phyloP scores from a whole-genome alignment of 2,329 filamentous ascomycete species.

The Fusarium chuoi region DNA sequence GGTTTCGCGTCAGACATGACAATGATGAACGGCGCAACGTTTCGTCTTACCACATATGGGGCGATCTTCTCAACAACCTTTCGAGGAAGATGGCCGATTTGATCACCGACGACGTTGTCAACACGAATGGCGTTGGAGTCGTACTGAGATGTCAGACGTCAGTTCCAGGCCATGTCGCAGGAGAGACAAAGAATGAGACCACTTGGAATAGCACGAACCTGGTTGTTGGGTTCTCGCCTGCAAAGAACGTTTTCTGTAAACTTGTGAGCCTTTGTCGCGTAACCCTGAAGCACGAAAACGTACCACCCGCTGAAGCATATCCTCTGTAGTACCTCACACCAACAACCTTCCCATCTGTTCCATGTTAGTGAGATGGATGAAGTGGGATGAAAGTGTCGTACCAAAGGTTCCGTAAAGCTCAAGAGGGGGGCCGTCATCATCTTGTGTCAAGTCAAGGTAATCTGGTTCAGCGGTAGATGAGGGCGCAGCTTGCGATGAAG shows the following conservation, averaged over 20 bases:
- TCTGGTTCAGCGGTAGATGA: slow-evolving; percentile 50
- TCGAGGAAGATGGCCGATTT: slow-evolving; percentile 83
- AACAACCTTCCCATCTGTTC: slow-evolving; percentile 59
- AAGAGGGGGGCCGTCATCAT: slow-evolving; percentile 51
- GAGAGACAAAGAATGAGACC: slow-evolving; percentile 12
- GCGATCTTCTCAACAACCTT: slow-evolving; percentile 76
- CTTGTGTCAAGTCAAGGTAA: slow-evolving; percentile 56
- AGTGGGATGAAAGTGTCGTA: slow-evolving; percentile 38
- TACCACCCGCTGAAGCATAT: slow-evolving; percentile 66
- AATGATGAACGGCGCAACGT: neutral
- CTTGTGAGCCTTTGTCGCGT: slow-evolving; percentile 4
- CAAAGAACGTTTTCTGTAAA: slow-evolving; percentile 66
- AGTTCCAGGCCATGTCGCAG: neutral
- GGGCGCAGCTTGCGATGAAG: slow-evolving; percentile 27
- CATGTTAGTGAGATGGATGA: slow-evolving; percentile 14
- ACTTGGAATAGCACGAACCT: slow-evolving; percentile 46
- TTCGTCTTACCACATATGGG: slow-evolving; percentile 69
- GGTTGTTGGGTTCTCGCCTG: slow-evolving; percentile 73
- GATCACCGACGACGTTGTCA: slow-evolving; percentile 76
- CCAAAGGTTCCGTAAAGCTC: slow-evolving; percentile 62
- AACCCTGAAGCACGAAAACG: neutral
- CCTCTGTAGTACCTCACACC: slow-evolving; percentile 71
- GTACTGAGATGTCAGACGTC: slow-evolving; percentile 53
- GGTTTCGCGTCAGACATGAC: slow-evolving; percentile 38
- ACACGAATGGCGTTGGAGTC: slow-evolving; percentile 82